A percentile compares a stretch with the other conserved stretches of the same genome.
These are phyloP conservation scores for Penicillium desertorum DNA, from an alignment of 495 filamentous ascomycete species.

Conservation along the genomic window DNA sequence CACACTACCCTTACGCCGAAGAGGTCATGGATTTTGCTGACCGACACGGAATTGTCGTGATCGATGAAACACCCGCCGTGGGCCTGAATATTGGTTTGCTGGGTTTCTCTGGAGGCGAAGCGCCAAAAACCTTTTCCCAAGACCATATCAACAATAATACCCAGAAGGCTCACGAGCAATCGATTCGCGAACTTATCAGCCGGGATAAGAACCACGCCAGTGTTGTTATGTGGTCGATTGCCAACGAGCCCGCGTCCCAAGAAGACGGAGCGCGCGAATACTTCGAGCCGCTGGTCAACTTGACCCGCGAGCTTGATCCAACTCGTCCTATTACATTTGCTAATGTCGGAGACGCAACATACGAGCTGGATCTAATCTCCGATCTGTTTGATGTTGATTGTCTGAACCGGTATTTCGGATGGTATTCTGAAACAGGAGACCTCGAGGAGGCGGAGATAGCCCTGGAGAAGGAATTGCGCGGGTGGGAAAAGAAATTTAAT, in stretches of 20 bases:
- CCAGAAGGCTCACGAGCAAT: constrained; percentile 1
- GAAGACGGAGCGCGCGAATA: constrained; percentile 8
- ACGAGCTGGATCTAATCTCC: not conserved
- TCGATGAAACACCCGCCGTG: constrained; percentile 13
- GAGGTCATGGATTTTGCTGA: constrained; percentile 26
- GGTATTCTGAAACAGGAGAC: constrained; percentile 10
- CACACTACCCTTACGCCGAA: constrained; percentile 27
- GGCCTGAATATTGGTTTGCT: constrained; percentile 2
- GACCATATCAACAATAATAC: constrained; percentile 4
- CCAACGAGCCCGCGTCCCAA: constrained; percentile 7
- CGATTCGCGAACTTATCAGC: not conserved
- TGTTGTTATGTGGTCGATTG: constrained; percentile 13
- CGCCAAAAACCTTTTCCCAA: not conserved
- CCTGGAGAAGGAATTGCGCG: constrained; percentile 2
- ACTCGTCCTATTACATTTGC: constrained; percentile 10
- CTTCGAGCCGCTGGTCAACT: constrained; percentile 7
- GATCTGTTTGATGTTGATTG: constrained; percentile 8
- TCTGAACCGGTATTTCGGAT: constrained; percentile 9
- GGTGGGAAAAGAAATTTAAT: constrained; percentile 14
- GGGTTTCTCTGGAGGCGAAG: not conserved
- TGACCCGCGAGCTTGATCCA: constrained; percentile 3
- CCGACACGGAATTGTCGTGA: constrained; percentile 8
- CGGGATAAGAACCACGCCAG: constrained; percentile 9
- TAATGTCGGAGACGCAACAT: not conserved
- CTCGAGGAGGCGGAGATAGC: constrained; percentile 3